phyloP scores from a whole-genome alignment of 73 alveolate genomes.

The Uronychia setigera region DNA sequence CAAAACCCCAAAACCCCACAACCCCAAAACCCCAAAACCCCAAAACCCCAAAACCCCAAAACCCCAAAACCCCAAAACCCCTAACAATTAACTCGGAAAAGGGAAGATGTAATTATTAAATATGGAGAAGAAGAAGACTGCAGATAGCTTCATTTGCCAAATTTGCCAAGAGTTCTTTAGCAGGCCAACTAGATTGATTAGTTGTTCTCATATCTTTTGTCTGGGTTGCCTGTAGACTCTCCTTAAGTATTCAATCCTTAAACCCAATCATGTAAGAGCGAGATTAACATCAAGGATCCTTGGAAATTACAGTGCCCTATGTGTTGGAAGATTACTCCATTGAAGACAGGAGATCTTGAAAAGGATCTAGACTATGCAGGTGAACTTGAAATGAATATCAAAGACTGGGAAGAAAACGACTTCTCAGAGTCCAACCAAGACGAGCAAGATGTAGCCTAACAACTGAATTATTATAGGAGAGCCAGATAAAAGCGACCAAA shows the following conservation, averaged over 20 bases:
- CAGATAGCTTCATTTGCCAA: background rate
- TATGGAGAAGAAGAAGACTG: constrained; percentile 5
- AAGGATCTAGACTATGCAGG: background rate
- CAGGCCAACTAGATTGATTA: background rate
- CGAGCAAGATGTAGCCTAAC: constrained; percentile 21
- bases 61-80: too few species aligned
- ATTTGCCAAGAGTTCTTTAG: background rate
- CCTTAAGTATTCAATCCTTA: constrained; percentile 31
- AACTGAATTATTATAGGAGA: constrained; percentile 6
- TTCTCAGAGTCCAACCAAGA: constrained; percentile 16
- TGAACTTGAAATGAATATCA: constrained; percentile 27
- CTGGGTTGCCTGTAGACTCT: constrained; percentile 25
- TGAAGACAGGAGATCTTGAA: background rate
- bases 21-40: constrained; percentile 12
- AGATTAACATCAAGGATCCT: background rate
- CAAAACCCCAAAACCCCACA: constrained; percentile 25
- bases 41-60: background rate
- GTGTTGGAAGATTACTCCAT: background rate
- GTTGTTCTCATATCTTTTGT: constrained; percentile 47
- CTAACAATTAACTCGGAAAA: too few species aligned
- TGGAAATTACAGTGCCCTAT: constrained; percentile 24
- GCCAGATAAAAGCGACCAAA: constrained; percentile 13
- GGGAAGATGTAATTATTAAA: too few species aligned
- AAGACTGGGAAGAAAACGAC: constrained; percentile 41
- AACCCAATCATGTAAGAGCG: constrained; percentile 54